Evolutionary conservation across 1,139 yeast genomes (phyloP).

Genomic region (Casaregolazyma suthepensis): DNA sequence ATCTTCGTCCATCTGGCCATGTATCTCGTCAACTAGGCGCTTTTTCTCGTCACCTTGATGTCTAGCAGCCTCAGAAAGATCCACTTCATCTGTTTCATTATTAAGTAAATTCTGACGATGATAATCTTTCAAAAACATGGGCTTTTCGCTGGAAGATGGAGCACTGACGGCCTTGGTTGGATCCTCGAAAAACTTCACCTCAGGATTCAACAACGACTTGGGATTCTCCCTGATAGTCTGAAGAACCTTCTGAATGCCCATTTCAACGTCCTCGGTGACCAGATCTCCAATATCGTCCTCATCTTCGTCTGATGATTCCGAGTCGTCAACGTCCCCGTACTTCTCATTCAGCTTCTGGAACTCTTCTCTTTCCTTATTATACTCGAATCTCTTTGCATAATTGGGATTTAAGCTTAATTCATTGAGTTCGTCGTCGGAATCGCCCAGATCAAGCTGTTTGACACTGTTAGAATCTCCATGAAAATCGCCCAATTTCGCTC

Average conservation of each 20-base stretch:
- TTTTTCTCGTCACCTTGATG: slow-evolving; percentile 51
- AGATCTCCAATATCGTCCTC: slow-evolving; percentile 93
- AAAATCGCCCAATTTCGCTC: slow-evolving; percentile 18
- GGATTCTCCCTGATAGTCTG: slow-evolving; percentile 60
- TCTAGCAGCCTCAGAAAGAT: slow-evolving; percentile 64
- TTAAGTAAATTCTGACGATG: slow-evolving; percentile 73
- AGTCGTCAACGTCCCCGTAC: slow-evolving; percentile 27
- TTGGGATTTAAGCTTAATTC: slow-evolving; percentile 28
- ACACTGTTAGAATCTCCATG: slow-evolving; percentile 10
- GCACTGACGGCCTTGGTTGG: slow-evolving; percentile 26
- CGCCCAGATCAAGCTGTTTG: slow-evolving; percentile 14
- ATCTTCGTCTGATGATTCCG: slow-evolving; percentile 49
- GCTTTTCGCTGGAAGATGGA: slow-evolving; percentile 40
- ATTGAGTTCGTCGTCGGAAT: slow-evolving; percentile 22
- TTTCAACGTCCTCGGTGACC: slow-evolving; percentile 78
- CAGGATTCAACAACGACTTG: slow-evolving; percentile 55
- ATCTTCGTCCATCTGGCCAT: slow-evolving; percentile 43
- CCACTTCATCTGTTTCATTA: slow-evolving; percentile 48
- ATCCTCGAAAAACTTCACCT: slow-evolving; percentile 57
- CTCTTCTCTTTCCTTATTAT: slow-evolving; percentile 34
- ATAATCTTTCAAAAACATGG: slow-evolving; percentile 84
- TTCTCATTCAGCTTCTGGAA: slow-evolving; percentile 26
- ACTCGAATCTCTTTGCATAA: slow-evolving; percentile 30
- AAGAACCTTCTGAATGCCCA: slow-evolving; percentile 68
- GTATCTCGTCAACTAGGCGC: slow-evolving; percentile 67